These are phyloP conservation scores for Beauveria varroae DNA, from an alignment of 2,329 filamentous ascomycete species.

Conservation along the genomic window DNA sequence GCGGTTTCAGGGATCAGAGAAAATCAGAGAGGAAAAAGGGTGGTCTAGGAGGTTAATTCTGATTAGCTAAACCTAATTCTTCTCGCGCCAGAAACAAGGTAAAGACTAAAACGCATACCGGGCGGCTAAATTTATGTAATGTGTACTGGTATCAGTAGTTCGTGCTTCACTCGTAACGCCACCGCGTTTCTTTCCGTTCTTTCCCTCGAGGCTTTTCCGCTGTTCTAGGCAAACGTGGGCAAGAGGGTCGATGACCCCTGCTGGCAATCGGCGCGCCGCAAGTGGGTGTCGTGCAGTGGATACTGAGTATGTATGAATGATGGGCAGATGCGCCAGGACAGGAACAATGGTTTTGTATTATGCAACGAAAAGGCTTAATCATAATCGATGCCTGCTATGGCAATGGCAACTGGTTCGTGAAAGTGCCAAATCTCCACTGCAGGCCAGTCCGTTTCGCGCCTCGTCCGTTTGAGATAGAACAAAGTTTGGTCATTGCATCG, in stretches of 20 bases:
- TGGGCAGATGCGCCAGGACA: not conserved
- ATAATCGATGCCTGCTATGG: not conserved
- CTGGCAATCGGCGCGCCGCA: constrained; percentile 5
- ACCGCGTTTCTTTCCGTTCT: no score
- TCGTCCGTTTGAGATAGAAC: not conserved
- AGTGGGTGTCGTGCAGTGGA: not conserved
- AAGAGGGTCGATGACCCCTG: not conserved
- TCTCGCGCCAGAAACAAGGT: no score
- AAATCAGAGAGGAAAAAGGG: not conserved
- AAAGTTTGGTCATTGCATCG: not conserved
- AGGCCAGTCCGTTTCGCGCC: not conserved
- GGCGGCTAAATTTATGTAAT: no score
- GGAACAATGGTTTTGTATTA: not conserved
- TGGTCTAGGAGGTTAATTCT: not conserved
- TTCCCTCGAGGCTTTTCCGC: no score
- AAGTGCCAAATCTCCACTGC: not conserved
- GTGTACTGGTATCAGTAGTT: no score
- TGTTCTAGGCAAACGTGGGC: no score
- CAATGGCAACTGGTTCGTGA: not conserved
- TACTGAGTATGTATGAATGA: not conserved
- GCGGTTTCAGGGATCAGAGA: constrained; percentile 1
- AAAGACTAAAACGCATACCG: no score
- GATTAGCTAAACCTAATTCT: no score
- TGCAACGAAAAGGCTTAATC: not conserved
- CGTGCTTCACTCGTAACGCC: no score